Base-by-base conservation (phyloP, 2,329 filamentous ascomycete genomes). In the Esteya vermicola region DNA sequence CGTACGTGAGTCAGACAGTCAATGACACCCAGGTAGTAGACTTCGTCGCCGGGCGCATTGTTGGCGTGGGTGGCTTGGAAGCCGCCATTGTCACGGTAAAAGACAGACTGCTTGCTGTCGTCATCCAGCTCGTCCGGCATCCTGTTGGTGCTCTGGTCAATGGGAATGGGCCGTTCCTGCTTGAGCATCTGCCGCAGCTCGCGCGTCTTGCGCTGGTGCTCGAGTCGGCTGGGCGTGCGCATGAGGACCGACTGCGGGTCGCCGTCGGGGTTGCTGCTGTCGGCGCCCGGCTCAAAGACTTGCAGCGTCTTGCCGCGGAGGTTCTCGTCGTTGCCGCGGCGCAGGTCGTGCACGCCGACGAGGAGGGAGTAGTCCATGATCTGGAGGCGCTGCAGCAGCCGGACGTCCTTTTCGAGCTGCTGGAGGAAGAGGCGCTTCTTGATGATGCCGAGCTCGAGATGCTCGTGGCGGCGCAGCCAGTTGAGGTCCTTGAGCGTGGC, bases 351-450 rank as follows among this genome's bases (percentile, higher is more conserved):
- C 38, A 96, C 91, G 37, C 91, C 91, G 40, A 98, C 78, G 28
- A 98, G 70, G 45, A 98, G 73, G 9, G 89, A 96, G 60, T 98
- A 98, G 59, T 98, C 91, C 91, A 98, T 98, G 52, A 98, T 96
- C 51, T 93, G 81, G 33, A 96, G 68, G 51, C 72, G 77, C 60
- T 96, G 86, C 44, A 98, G 64, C 25, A 98, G 67, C 39, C 76
- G 75, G 9, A 98, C 91, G 57, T 98, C 91, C 45, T 74, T 75
- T 50, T 86, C 75, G 54, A 98, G 75, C 60, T 98, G 91, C 52
- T 86, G 78, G 35, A 96, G 68, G 56, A 98, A 98, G 18, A 86
- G 64, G 36, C 78, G 70, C 61, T 89, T 93, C 65, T 95, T 96
- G 47, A 80, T 71, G 6, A 91, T 78, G 10, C 91, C 91, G 49